A percentile compares a stretch with the other conserved stretches of the same genome.
These are phyloP conservation scores for Botrytis deweyae DNA, from an alignment of 2,329 filamentous ascomycete genomes.

Conservation along the genomic window DNA sequence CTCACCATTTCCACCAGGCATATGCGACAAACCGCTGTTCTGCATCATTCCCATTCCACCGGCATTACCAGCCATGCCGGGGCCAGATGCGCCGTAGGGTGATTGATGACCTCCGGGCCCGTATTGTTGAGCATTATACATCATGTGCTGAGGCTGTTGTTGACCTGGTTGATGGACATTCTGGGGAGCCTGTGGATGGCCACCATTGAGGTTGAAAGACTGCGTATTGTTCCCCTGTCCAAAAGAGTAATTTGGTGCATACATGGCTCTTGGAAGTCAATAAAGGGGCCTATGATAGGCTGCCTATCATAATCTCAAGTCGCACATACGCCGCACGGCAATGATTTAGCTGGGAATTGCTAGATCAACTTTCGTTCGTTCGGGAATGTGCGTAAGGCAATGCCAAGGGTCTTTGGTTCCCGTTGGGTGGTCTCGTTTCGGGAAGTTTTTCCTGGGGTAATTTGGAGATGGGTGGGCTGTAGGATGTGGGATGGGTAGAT, in stretches of 20 bases:
- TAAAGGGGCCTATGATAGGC: constrained; percentile 22
- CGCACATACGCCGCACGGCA: constrained; percentile 23
- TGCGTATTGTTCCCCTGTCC: constrained; percentile 21
- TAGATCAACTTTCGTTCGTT: constrained; percentile 22
- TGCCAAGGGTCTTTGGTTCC: constrained; percentile 19
- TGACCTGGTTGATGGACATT: constrained; percentile 34
- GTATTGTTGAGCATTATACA: constrained; percentile 51
- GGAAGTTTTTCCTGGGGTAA: constrained; percentile 18
- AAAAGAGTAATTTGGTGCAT: constrained; percentile 26
- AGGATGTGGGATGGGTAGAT: constrained; percentile 13
- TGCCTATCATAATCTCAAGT: constrained; percentile 24
- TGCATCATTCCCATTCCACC: constrained; percentile 57
- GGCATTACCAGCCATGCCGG: constrained; percentile 36
- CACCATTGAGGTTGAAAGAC: constrained; percentile 27
- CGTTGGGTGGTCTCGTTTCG: constrained; percentile 17
- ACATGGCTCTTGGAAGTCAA: constrained; percentile 25
- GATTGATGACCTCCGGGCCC: constrained; percentile 32
- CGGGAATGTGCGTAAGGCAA: constrained; percentile 22
- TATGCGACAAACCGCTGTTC: constrained; percentile 41
- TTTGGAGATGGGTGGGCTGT: constrained; percentile 8
- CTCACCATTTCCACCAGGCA: constrained; percentile 38
- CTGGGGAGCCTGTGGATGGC: constrained; percentile 23
- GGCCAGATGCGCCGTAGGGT: constrained; percentile 32
- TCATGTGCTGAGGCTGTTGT: constrained; percentile 48
- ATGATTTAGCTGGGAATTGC: constrained; percentile 19